phyloP scores from a whole-genome alignment of 2,329 filamentous ascomycete species.

The Colletotrichum siamense region DNA sequence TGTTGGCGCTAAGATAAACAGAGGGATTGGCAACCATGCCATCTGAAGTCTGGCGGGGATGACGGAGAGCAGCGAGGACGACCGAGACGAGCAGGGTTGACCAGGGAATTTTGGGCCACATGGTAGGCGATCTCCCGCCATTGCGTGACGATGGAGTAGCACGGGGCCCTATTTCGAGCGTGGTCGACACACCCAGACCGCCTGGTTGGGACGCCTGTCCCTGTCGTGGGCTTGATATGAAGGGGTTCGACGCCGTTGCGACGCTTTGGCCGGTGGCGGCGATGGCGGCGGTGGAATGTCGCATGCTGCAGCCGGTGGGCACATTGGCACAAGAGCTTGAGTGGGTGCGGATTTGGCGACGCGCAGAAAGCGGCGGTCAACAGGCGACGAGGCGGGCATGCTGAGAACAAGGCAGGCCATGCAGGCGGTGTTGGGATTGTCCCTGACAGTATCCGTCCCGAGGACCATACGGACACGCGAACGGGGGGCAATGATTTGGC shows the following conservation, averaged over 20 bases:
- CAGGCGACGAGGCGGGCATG: neutral
- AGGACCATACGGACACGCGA: neutral
- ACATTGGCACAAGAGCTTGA: neutral
- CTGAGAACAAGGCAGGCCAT: neutral
- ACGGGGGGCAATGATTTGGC: neutral
- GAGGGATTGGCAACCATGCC: neutral
- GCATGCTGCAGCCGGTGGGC: neutral
- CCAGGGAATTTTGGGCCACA: slow-evolving; percentile 13
- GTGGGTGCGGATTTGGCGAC: neutral
- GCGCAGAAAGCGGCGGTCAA: neutral
- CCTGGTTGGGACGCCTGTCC: slow-evolving; percentile 16
- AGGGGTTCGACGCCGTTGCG: slow-evolving; percentile 8
- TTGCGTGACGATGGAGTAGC: slow-evolving; percentile 6
- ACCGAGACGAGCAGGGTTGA: slow-evolving; percentile 3
- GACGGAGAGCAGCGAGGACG: neutral
- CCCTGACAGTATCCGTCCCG: neutral
- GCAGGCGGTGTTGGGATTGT: neutral
- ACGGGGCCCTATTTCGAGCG: neutral
- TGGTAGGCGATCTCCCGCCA: slow-evolving; percentile 19
- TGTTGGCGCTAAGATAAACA: neutral
- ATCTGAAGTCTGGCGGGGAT: slow-evolving; percentile 7
- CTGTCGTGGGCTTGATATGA: slow-evolving; percentile 6
- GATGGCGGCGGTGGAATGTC: slow-evolving; percentile 4
- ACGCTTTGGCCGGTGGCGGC: slow-evolving; percentile 16
- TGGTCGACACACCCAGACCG: slow-evolving; percentile 10